Base-by-base conservation (phyloP, 148 eudicot species). In the Arctostaphylos glauca region DNA sequence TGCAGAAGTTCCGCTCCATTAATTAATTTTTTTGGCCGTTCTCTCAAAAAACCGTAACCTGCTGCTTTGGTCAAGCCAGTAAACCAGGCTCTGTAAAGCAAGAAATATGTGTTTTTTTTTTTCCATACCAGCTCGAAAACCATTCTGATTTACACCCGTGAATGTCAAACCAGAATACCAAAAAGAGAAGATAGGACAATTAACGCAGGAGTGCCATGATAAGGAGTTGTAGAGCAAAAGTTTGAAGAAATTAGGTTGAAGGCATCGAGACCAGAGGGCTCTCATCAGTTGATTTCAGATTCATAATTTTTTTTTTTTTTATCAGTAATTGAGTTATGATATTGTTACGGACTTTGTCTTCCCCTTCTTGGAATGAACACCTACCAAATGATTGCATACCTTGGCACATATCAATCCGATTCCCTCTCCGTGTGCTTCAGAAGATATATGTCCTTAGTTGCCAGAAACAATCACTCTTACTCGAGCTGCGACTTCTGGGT, bases 401-500 rank as follows among this genome's bases (percentile, higher is more conserved):
- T 77, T 83, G 38, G 7, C 12, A 21, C 56, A 4, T 13, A 58
- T 56, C 49, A 31, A 31, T 31, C 67, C 14, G 77, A 25, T 52
- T 49, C 60, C 56, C 13, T 5, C 58, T 80, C 72, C 5, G n/a
- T n/a, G 43, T 43, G 81, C 62, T 81, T 67, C 79, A 66, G 64
- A 80, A 82, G 81, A 66, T 53, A 50, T 71, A 44, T 84, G 23
- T 72, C 53, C 75, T 88, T 74, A 96, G 83, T 94, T 94, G 85
- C 93, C 98, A 83, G 58, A 92, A 46, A 96, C 97, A 85, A 68
- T 92, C 84, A 94, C 16, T 81, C 97, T 91, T 83, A 96, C 88
- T 77, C 87, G 89, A 84, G 98, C 98, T 54, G 92, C 89, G 73
- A 94, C 98, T 3, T 96, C 98, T 8, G 98, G 97, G 73, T 96